A percentile compares a stretch with the other conserved stretches of the same genome.
Conservation (phyloP, 352 stramenopile species). For the Pythium chondricola region DNA sequence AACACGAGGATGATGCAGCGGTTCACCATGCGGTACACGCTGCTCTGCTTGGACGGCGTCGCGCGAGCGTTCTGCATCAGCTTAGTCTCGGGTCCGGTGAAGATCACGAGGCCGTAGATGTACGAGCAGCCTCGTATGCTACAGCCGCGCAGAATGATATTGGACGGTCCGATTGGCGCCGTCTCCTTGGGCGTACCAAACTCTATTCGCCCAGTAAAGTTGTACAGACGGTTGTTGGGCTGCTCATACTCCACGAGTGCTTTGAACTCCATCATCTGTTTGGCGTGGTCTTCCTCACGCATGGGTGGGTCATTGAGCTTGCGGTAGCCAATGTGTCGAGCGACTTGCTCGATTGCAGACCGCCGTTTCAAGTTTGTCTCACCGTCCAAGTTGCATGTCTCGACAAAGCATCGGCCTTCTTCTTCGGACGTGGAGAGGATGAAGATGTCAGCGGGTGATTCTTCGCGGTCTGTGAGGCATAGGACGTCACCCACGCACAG, state of each 20-base stretch:
- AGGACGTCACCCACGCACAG: conserved; percentile 70
- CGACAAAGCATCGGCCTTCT: conserved; percentile 84
- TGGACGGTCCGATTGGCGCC: conserved; percentile 42
- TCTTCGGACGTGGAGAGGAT: conserved; percentile 69
- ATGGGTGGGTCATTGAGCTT: conserved; percentile 46
- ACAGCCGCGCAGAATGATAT: conserved; percentile 85
- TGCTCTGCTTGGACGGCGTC: conserved; percentile 68
- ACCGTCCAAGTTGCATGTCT: conserved; percentile 92
- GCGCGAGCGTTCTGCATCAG: conserved; percentile 67
- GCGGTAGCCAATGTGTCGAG: conserved; percentile 49
- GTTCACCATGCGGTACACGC: conserved; percentile 65
- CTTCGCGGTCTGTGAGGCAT: conserved; percentile 41
- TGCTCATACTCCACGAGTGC: conserved; percentile 59
- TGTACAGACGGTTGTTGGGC: conserved; percentile 75
- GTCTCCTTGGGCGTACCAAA: conserved; percentile 28
- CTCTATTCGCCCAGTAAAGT: conserved; percentile 52
- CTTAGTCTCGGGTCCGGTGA: conserved; percentile 89
- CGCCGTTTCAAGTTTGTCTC: conserved; percentile 93
- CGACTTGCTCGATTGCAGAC: conserved; percentile 43
- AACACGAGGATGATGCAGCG: conserved; percentile 68
- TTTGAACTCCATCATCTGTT: conserved; percentile 33
- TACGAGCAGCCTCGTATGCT: conserved; percentile 50
- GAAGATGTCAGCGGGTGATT: conserved; percentile 59
- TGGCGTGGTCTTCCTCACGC: conserved; percentile 27
- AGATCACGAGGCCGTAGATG: conserved; percentile 78